phyloP scores from a whole-genome alignment of 169 alveolate genomes.

The Cryptosporidium meleagridis region DNA sequence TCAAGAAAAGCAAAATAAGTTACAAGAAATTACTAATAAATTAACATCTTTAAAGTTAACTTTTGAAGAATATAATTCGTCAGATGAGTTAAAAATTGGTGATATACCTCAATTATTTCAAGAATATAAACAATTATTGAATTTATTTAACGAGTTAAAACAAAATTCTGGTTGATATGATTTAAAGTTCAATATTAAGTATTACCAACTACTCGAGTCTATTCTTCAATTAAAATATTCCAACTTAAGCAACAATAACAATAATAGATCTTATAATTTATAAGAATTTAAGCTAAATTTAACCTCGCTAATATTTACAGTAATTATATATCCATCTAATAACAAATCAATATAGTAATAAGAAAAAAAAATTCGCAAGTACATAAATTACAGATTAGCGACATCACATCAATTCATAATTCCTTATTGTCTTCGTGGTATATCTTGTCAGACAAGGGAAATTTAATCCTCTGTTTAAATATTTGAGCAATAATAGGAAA shows the following conservation, averaged over 20 bases:
- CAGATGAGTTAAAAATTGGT: slow-evolving; percentile 24
- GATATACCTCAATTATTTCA: slow-evolving; percentile 51
- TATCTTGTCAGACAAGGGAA: slow-evolving; percentile 71
- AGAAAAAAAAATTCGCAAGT: neutral
- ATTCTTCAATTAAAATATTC: no score
- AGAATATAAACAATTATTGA: slow-evolving; percentile 12
- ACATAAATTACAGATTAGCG: neutral
- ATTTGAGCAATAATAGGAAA: slow-evolving; percentile 76
- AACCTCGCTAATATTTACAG: neutral
- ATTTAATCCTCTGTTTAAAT: slow-evolving; percentile 28
- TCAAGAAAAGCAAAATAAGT: slow-evolving; percentile 30
- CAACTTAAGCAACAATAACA: no score
- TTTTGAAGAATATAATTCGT: neutral
- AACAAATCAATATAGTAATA: neutral
- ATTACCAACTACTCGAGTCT: no score
- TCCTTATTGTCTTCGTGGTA: slow-evolving; percentile 7
- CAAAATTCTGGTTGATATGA: neutral
- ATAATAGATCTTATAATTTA: no score
- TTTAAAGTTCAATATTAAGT: no score
- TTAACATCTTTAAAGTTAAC: neutral
- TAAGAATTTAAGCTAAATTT: neutral
- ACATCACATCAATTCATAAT: neutral
- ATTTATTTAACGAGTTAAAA: slow-evolving; percentile 11
- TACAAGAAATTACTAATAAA: slow-evolving; percentile 19
- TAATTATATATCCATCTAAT: neutral